Base-by-base conservation (phyloP, 2,329 filamentous ascomycete genomes). In the Diaporthe sp. region DNA sequence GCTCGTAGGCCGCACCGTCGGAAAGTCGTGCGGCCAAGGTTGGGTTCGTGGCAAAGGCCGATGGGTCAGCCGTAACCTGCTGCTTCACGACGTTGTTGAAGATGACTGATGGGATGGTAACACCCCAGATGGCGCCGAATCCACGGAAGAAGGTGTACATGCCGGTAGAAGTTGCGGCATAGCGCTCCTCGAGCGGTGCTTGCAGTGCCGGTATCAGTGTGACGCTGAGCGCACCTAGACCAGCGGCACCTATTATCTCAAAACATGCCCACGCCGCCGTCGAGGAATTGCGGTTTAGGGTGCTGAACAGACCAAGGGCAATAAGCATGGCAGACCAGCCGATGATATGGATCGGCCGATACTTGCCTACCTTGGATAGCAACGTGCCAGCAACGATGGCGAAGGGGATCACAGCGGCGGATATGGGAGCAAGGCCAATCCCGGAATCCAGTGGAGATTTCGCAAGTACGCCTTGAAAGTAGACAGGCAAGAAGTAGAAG, bases 401-500 rank as follows among this genome's bases (percentile, higher is more conserved):
- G 49, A 53, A 53, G 22, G 49, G 49, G 12, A 53, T 53, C 49
- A 53, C 49, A n/a, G 49, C n/a, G 49, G 49, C 49, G 49, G 49
- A 53, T 12, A 53, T 81, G 78, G 78, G 74, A 75, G 84, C 79
- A 51, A 82, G 78, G 22, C 79, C 73, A 15, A 83, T 77, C 13
- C 81, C 83, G 0, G 83, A 81, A 13, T 80, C 75, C 0, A 79
- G 78, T 0, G 86, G 81, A 1, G 81, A 79, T 7, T 81, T 78
- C 1, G 76, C 75, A 2, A 82, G 79, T 0, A 88, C 83, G 8
- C 81, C 83, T 73, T 88, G 86, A 79, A 88, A 88, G 79, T 87
- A 88, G 19, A 88, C 79, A 0, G 87, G 86, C 2, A 87, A 77
- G 76, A 87, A 87, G 79, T 84, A 85, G 72, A 82, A 79, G 37